Base-by-base conservation (phyloP, 495 filamentous ascomycete species). In the Hypoxylon intermedium region DNA sequence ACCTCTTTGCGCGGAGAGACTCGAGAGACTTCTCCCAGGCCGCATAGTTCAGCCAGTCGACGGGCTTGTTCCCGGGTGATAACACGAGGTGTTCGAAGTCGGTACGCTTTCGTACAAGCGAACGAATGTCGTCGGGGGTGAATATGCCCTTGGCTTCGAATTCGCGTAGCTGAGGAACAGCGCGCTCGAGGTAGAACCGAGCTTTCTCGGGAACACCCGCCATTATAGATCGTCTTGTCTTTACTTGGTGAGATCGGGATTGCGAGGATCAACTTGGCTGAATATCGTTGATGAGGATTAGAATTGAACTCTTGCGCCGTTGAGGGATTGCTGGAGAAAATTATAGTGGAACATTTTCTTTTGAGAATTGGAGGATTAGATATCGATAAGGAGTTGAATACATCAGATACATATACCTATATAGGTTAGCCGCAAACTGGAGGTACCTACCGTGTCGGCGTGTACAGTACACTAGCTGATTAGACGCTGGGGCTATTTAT, bases 1-100 rank as follows among this genome's bases (percentile, higher is more conserved):
- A 85, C 52, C 94, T 85, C 75, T 94, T 95, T 59, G 85, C 82
- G 31, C 91, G 89, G 16, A 98, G 83, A 2, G 77, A 69, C 51
- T 96, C 92, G 26, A 98, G 81, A 65, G 92, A 95, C 75, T 91
- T 91, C 74, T 98, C 94, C 79, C 92, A 98, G 54, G 89, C 80
- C 18, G 87, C 86, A 77, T 98, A 98, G 65, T 89, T 85, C 36
- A 89, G 84, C 75, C 89, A 98, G 63, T 96, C 91, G 33, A 81
- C 72, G 0, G 91, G 82, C 36, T 83, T 82, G 34, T 87, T 86
- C 43, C 92, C 90, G 6, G 91, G 85, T 11, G 90, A 85, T 61
- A 95, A 90, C 61, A 98, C 80, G 43, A 86, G 87, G 78, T 97
- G 92, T 72, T 98, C 94, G 67, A 92, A 97, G 63, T 92, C 91